These are phyloP conservation scores for Mortierella sp. DNA, from an alignment of 371 early-diverging fungal genomes.

Conservation along the genomic window DNA sequence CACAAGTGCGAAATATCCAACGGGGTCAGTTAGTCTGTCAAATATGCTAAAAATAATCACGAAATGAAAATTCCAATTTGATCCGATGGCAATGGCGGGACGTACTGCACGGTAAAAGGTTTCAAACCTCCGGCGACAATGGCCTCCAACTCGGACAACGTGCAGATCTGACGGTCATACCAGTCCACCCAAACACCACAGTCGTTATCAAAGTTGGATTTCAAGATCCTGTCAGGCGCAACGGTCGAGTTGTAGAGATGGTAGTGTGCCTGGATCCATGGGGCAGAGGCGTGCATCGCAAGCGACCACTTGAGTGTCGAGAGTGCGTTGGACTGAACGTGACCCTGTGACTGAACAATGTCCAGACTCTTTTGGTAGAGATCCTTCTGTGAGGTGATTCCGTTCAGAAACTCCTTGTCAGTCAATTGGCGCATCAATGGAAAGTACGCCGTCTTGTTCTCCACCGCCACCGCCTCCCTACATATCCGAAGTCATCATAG, in stretches of 20 bases:
- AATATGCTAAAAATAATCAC: neutral
- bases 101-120: conserved; percentile 25
- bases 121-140: conserved; percentile 30
- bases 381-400: conserved; percentile 50
- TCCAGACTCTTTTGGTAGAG: conserved; percentile 63
- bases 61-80: neutral
- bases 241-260: conserved; percentile 80
- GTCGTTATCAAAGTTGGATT: conserved; percentile 60
- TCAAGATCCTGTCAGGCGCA: conserved; percentile 56
- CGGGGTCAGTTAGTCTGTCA: no score
- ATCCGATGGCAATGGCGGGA: neutral
- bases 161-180: conserved; percentile 75
- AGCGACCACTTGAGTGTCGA: conserved; percentile 69
- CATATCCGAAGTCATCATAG: conserved; percentile 6
- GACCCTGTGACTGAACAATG: conserved; percentile 56
- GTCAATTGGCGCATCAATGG: conserved; percentile 68
- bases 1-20: no score
- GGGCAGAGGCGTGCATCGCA: conserved; percentile 78
- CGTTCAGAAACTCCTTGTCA: conserved; percentile 24
- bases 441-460: conserved; percentile 74
- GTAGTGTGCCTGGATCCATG: conserved; percentile 84
- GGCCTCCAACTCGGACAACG: conserved; percentile 58
- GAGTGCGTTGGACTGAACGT: conserved; percentile 47
- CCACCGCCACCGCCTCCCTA: conserved; percentile 74
- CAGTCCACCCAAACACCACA: conserved; percentile 84